Base-by-base conservation (phyloP, 345 rosid species). In the Corchorus olitorius region DNA sequence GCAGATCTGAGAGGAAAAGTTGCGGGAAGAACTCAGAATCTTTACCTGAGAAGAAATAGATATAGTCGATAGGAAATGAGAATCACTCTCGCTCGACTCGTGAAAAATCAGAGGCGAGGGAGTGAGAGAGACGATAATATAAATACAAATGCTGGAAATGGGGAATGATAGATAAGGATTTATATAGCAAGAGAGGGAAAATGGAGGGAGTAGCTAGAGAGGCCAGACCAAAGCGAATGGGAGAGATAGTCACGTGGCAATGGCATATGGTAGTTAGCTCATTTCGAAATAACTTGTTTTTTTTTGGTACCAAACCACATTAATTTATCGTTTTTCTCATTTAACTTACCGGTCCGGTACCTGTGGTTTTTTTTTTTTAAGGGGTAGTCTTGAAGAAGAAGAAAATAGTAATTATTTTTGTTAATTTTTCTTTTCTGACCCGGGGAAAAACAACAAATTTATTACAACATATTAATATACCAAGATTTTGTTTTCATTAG, bases 251-350 rank as follows among this genome's bases (percentile, higher is more conserved):
- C 87, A 82, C 89, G 87, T 87, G 90, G 87, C 84, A 55, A 86
- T 87, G 90, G 87, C 84, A 55, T 13, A 45, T 74, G 89, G 82
- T 81, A 61, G 91, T 84, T 87, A 82, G 87, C 76, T 76, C 74
- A 75, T 74, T 56, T 39, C 5, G 13, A 27, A 8, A 5, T n/a
- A 52, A 27, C 6, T 45, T 56, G 17, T 14, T 10, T 16, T 37
- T 13, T 4, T 8, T n/a, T 1, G n/a, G 5, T 4, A 2, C 55
- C 15, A 10, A 9, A 10, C 3, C 3, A 9, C 17, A 50, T 50
- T 60, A 27, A 27, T 27, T 27, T 27, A 0, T 27, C 27, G 27
- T 27, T 27, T 27, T 27, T 27, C 27, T 27, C 27, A 27, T 27
- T 27, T 27, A 27, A 27, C 27, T 27, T 27, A 27, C 27, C 27